phyloP scores from a whole-genome alignment of 768 basidiomycete species.

The Pisolithus albus region DNA sequence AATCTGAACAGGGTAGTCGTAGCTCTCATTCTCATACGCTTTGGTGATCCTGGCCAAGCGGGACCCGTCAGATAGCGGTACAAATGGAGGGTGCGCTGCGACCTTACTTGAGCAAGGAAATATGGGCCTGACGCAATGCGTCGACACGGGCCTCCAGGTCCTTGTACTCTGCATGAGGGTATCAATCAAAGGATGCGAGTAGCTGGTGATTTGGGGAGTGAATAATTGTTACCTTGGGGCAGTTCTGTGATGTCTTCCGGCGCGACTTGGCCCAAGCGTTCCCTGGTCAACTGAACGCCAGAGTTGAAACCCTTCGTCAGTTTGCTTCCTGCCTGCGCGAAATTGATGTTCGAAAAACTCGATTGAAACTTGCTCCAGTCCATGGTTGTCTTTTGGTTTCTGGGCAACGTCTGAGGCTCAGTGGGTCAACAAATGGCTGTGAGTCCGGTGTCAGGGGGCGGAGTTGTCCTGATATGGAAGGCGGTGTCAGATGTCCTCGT shows the following conservation, averaged over 20 bases:
- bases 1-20: conserved; percentile 86
- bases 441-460: neutral
- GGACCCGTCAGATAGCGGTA: neutral
- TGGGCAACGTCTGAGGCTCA: neutral
- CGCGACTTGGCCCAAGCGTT: conserved; percentile 85
- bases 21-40: conserved; percentile 83
- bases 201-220: neutral
- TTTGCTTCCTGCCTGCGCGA: conserved; percentile 70
- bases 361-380: conserved; percentile 66
- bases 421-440: neutral
- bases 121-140: conserved; percentile 74
- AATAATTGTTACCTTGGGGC: conserved; percentile 58
- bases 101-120: conserved; percentile 68
- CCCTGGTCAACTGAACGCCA: conserved; percentile 79
- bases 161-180: conserved; percentile 74
- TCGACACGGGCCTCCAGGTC: conserved; percentile 94
- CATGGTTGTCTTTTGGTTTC: conserved; percentile 22
- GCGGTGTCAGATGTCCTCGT: conserved; percentile 16
- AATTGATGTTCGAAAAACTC: conserved; percentile 56
- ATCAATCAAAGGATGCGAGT: neutral
- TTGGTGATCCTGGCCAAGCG: conserved; percentile 58
- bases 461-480: conserved; percentile 3
- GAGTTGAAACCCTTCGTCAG: conserved; percentile 74
- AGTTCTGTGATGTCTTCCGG: conserved; percentile 94
- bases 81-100: neutral